Evolutionary conservation across 1,284 basidiomycete species (phyloP).

Genomic region (Bondarzewia mesenterica): DNA sequence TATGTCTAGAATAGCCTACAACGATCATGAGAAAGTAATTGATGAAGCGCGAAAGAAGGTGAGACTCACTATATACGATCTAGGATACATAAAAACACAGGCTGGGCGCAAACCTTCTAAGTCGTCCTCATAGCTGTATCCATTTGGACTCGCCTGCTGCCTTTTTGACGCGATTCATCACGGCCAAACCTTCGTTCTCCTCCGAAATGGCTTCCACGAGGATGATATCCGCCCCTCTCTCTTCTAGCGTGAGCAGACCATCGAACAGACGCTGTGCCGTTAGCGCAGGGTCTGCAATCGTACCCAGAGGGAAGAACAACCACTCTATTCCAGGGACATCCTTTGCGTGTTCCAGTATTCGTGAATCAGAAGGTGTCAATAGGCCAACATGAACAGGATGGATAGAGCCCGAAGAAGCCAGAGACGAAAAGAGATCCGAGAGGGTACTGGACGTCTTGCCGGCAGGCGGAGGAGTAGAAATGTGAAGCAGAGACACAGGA

Average conservation of each 20-base stretch:
- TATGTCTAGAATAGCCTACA: too few species aligned
- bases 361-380: slow-evolving; percentile 61
- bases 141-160: slow-evolving; percentile 68
- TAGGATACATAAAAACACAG: not conserved
- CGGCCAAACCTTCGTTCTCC: slow-evolving; percentile 80
- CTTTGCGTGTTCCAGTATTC: slow-evolving; percentile 33
- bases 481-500: slow-evolving; percentile 71
- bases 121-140: slow-evolving; percentile 30
- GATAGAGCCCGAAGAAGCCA: slow-evolving; percentile 20
- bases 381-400: slow-evolving; percentile 51
- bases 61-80: not conserved
- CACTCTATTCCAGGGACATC: slow-evolving; percentile 37
- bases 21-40: too few species aligned
- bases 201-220: slow-evolving; percentile 84
- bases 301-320: slow-evolving; percentile 56
- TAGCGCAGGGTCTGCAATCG: slow-evolving; percentile 47
- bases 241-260: slow-evolving; percentile 79
- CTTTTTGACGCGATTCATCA: slow-evolving; percentile 98
- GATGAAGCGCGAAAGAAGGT: too few species aligned
- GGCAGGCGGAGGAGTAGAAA: slow-evolving; percentile 31
- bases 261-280: slow-evolving; percentile 85
- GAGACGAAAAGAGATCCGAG: slow-evolving; percentile 31
- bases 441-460: slow-evolving; percentile 21
- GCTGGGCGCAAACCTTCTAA: not conserved
- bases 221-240: slow-evolving; percentile 72